These are phyloP conservation scores for Pichia sp. DNA, from an alignment of 1,139 yeast species.

Conservation along the genomic window DNA sequence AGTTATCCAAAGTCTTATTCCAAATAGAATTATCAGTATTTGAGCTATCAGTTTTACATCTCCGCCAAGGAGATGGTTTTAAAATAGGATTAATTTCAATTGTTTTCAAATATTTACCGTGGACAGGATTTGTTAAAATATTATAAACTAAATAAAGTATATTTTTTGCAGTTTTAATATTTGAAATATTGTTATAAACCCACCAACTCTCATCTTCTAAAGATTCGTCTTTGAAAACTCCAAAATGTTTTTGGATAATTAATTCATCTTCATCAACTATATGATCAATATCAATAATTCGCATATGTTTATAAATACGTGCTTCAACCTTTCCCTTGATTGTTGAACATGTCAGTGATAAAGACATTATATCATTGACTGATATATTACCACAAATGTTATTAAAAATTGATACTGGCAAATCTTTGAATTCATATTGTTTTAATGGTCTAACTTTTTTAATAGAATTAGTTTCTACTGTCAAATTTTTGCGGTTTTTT, in stretches of 20 bases:
- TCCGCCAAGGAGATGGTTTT: conserved; percentile 13
- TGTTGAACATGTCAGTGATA: conserved; percentile 9
- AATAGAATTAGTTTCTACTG: too few relatives aligned
- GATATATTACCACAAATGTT: conserved; percentile 12
- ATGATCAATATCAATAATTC: conserved; percentile 13
- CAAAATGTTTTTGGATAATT: conserved; percentile 17
- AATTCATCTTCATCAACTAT: conserved; percentile 16
- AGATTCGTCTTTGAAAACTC: conserved; percentile 15
- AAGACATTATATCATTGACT: conserved; percentile 7
- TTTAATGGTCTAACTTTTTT: too few relatives aligned
- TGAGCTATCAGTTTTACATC: conserved; percentile 9
- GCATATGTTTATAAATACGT: conserved; percentile 10
- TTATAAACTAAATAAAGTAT: conserved; percentile 19
- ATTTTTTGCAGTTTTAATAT: conserved; percentile 10
- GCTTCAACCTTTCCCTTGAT: conserved; percentile 8
- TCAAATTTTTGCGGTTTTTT: too few relatives aligned
- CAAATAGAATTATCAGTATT: conserved; percentile 12
- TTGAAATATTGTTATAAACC: conserved; percentile 11
- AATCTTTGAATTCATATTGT: conserved; percentile 1
- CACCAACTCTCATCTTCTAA: conserved; percentile 16
- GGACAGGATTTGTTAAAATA: conserved; percentile 11
- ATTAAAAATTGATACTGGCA: conserved; percentile 8
- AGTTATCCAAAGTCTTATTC: conserved; percentile 14
- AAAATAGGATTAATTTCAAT: conserved; percentile 17
- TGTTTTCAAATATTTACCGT: conserved; percentile 13